These are phyloP conservation scores for Lunularia cruciata DNA, from an alignment of 225 moss, liverwort and hornwort genomes.

Conservation along the genomic window DNA sequence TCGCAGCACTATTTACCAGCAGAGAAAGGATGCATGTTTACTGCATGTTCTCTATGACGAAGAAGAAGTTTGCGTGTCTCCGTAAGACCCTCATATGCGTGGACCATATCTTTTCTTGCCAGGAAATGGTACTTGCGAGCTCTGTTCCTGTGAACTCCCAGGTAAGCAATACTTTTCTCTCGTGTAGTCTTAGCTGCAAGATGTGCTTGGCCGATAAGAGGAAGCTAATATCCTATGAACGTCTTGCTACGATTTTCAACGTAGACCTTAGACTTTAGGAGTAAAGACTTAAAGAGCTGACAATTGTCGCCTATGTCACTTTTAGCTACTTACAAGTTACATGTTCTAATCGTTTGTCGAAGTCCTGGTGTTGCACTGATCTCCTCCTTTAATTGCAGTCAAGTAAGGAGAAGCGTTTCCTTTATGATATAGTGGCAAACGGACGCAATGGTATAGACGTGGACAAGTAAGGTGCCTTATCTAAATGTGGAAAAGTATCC, in stretches of 20 bases:
- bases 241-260: no score
- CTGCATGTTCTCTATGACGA: no score
- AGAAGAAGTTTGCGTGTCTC: neutral
- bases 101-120: neutral
- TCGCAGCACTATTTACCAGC: no score
- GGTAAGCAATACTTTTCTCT: neutral
- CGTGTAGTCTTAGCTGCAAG: neutral
- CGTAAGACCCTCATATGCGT: neutral
- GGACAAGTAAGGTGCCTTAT: conserved; percentile 64
- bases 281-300: no score
- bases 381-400: conserved; percentile 41
- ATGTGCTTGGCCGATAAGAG: neutral
- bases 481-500: neutral
- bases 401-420: conserved; percentile 66
- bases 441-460: conserved; percentile 96
- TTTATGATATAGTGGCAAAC: conserved; percentile 94
- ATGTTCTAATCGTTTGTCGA: no score
- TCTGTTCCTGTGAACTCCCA: conserved; percentile 16
- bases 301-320: no score
- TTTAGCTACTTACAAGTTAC: no score
- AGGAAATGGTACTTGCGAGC: conserved; percentile 83
- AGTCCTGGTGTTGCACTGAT: neutral
- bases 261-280: no score
- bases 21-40: no score
- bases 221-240: neutral